Evolutionary conservation across 345 rosid genomes (phyloP), one percentile per base, ranked within the genome.

Genomic region (Mercurialis annua): DNA sequence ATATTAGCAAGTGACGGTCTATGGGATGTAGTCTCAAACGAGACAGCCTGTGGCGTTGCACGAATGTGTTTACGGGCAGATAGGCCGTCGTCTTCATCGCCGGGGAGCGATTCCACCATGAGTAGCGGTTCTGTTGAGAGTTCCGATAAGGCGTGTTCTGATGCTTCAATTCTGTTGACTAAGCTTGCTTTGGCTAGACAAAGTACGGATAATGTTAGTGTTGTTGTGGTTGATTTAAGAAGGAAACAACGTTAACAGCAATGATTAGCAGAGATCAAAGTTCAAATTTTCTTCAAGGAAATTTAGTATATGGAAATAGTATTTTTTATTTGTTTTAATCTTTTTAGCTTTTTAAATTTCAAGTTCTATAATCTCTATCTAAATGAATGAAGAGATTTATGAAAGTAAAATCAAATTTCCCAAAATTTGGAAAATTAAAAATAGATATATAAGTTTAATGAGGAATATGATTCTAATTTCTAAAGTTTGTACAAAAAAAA

Each of bases 1-100:
- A 91, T 93, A 5, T 68, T 91, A 31, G 98, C 91, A 7, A 89
- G 89, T 23, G 98, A 89, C 30, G 97, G 98, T 0, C 64, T 93
- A 21, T 93, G 98, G 98, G 97, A 93, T 62, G 98, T 89, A 30
- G 97, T 93, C 42, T 79, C 98, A 0, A 93, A 87, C 66, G 92
- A 91, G 34, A 82, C 86, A 0, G 94, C 95, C 0, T 90, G 97
- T 63, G 79, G 86, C 44, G 84, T 91, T 65, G 92, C 84, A 18
- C 76, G 81, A 3, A 82, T 79, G 95, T 89, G 91, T 70, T 38
- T 94, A 0, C 74, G 81, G 23, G 75, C 85, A 9, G 80, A 72
- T 42, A 77, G 48, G 40, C 73, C 71, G 1, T 46, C 73, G 0
- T 70, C 81, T 0, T 64, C 76, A 1, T 71, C 73, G 7, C 76